Conservation (phyloP, 2,329 filamentous ascomycete species). For the Phaeoacremonium minimum region DNA sequence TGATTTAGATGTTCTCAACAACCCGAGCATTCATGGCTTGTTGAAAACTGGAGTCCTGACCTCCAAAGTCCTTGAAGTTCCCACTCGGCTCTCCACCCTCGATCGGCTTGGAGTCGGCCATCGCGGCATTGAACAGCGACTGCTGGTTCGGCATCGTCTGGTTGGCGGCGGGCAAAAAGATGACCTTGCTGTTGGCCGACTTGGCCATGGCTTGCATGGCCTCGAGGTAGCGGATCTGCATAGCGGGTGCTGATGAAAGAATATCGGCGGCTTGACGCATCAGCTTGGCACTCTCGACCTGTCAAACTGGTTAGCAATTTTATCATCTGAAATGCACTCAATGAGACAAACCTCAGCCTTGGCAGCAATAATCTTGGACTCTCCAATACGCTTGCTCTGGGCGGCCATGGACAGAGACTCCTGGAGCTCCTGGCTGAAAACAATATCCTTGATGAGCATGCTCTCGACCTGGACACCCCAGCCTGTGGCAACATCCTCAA, state of each 20-base stretch:
- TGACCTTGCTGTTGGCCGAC: conserved; percentile 81
- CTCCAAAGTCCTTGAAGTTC: conserved; percentile 43
- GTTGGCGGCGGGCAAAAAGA: conserved; percentile 68
- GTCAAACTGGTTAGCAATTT: conserved; percentile 1
- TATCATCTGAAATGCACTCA: background rate
- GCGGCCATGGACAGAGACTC: conserved; percentile 97
- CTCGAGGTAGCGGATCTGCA: conserved; percentile 98
- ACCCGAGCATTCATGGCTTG: conserved; percentile 76
- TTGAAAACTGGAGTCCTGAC: conserved; percentile 62
- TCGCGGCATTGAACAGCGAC: conserved; percentile 33
- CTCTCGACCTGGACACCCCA: conserved; percentile 97
- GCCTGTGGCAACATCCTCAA: conserved; percentile 87
- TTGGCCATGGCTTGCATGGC: conserved; percentile 99
- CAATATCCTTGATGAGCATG: conserved; percentile 99
- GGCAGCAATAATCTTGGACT: conserved; percentile 96
- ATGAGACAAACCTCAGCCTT: conserved; percentile 66
- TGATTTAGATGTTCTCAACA: conserved; percentile 75
- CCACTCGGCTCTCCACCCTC: conserved; percentile 38
- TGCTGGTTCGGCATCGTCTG: conserved; percentile 50
- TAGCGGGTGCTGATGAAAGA: conserved; percentile 83
- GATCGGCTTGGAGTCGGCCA: conserved; percentile 31
- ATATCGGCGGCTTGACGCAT: conserved; percentile 94
- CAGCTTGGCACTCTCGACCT: conserved; percentile 89
- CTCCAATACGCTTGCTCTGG: conserved; percentile 96
- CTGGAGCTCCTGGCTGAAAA: conserved; percentile 93